Evolutionary conservation across 345 rosid species (phyloP).

Genomic region (Populus deltoides): DNA sequence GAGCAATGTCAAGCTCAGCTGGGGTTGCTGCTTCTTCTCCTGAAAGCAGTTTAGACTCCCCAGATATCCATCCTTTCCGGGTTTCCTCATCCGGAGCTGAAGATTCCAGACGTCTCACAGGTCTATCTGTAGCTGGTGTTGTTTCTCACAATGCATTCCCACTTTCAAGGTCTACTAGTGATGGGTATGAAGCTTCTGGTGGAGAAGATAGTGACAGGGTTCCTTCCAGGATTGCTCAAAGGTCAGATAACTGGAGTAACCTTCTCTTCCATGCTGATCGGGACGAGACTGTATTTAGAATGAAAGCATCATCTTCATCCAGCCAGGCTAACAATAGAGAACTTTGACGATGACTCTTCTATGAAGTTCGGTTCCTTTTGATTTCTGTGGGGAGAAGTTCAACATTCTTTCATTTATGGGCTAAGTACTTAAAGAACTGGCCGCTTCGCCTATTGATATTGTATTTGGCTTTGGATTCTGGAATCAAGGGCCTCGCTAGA

Average conservation of each 20-base stretch:
- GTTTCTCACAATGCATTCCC: constrained; percentile 62
- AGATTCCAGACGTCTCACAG: constrained; percentile 58
- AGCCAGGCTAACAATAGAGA: constrained; percentile 39
- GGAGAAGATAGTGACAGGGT: constrained; percentile 97
- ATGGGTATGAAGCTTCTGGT: constrained; percentile 95
- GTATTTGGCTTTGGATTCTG: constrained; percentile 10
- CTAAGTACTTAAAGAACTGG: constrained; percentile 10
- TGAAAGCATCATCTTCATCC: constrained; percentile 50
- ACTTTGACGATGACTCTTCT: constrained; percentile 25
- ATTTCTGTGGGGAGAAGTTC: constrained; percentile 9
- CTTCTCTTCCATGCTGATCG: constrained; percentile 44
- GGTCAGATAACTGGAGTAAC: constrained; percentile 61
- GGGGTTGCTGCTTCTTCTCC: constrained; percentile 82
- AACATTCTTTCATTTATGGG: constrained; percentile 50
- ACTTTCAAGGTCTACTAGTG: constrained; percentile 86
- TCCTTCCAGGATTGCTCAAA: constrained; percentile 67
- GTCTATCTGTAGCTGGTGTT: constrained; percentile 44
- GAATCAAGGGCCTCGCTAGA: constrained; percentile 11
- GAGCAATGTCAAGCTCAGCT: constrained; percentile 72
- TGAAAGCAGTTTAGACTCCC: constrained; percentile 93
- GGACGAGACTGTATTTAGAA: constrained; percentile 44
- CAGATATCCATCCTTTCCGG: constrained; percentile 84
- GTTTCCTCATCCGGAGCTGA: constrained; percentile 78
- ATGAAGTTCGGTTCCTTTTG: constrained; percentile 14
- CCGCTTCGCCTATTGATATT: constrained; percentile 13